phyloP scores from a whole-genome alignment of 768 basidiomycete species.

The Coprinopsis sp. region DNA sequence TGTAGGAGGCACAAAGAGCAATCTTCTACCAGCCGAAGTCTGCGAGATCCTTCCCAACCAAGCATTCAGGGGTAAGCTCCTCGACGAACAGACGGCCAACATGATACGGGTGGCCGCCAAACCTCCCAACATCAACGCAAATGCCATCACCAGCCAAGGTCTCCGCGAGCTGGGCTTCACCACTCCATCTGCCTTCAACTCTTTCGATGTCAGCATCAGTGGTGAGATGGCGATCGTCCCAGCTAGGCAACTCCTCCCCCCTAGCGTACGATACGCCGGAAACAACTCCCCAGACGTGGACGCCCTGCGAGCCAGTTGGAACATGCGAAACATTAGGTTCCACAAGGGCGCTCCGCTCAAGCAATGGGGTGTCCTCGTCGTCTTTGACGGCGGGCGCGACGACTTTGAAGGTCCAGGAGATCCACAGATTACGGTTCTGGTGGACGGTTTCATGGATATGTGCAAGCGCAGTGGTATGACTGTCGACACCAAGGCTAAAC shows the following conservation, averaged over 20 bases:
- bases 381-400: slow-evolving; percentile 56
- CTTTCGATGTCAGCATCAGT: slow-evolving; percentile 59
- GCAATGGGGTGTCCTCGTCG: slow-evolving; percentile 67
- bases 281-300: slow-evolving; percentile 39
- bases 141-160: slow-evolving; percentile 55
- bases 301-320: slow-evolving; percentile 76
- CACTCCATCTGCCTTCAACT: slow-evolving; percentile 22
- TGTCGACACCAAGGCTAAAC: slow-evolving; percentile 34
- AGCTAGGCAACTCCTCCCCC: slow-evolving; percentile 60
- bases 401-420: slow-evolving; percentile 58
- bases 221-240: slow-evolving; percentile 67
- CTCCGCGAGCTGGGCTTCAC: slow-evolving; percentile 58
- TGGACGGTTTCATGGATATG: slow-evolving; percentile 52
- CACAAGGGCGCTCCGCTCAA: slow-evolving; percentile 48
- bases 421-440: slow-evolving; percentile 44
- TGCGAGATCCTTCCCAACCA: slow-evolving; percentile 69
- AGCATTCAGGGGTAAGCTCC: slow-evolving; percentile 65
- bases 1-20: slow-evolving; percentile 45
- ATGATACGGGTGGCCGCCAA: slow-evolving; percentile 76
- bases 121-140: slow-evolving; percentile 65
- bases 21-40: slow-evolving; percentile 64
- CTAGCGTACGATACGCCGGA: slow-evolving; percentile 60
- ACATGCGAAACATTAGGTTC: slow-evolving; percentile 64
- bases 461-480: slow-evolving; percentile 62
- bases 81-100: slow-evolving; percentile 59